Evolutionary conservation across 169 alveolate species (phyloP), one percentile per base, ranked within the genome.

Genomic region (Amoebophrya sp.): DNA sequence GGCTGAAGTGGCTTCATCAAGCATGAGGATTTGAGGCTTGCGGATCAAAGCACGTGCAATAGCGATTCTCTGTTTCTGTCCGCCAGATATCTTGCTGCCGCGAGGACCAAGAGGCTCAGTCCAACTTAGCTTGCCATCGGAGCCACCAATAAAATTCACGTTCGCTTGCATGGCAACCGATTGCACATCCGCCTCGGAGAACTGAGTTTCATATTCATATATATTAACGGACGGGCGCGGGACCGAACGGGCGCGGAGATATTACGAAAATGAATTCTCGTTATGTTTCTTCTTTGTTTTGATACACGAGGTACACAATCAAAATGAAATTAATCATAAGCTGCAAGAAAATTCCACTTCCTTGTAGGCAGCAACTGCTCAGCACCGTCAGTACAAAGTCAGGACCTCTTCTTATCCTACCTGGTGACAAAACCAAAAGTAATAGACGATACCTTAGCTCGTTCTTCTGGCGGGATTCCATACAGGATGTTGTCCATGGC

Each of bases 11-110:
- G 89, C 89, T 36, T 65, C 89, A 36, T 65, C 89, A n/a, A 65
- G 89, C 89, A 65, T n/a, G 39, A 65, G 26, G 26, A 65, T 6
- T 36, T 65, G 89, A n/a, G 89, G 89, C 33, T 26, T 26, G 89
- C 89, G 89, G 76, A 96, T 92, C 77, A 96, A 91, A 0, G 98
- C 97, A 77, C 98, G 93, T 18, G 98, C 98, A n/a, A 96, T 96
- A n/a, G 97, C 97, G 29, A 96, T 94, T 77, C 98, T 90, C 93
- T 96, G 98, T 92, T 96, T 96, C 92, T 96, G 98, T 24, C 98
- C 98, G 53, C 98, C 98, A 36, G 38, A 14, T 0, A 65, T 6
- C 2, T 26, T 6, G 89, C 26, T 65, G 33, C 89, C 89, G 33
- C 89, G 38, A n/a, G 18, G 38, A 6, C 89, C 89, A n/a, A 65